phyloP scores from a whole-genome alignment of 805 yeast genomes.

The Priceomyces castillae region DNA sequence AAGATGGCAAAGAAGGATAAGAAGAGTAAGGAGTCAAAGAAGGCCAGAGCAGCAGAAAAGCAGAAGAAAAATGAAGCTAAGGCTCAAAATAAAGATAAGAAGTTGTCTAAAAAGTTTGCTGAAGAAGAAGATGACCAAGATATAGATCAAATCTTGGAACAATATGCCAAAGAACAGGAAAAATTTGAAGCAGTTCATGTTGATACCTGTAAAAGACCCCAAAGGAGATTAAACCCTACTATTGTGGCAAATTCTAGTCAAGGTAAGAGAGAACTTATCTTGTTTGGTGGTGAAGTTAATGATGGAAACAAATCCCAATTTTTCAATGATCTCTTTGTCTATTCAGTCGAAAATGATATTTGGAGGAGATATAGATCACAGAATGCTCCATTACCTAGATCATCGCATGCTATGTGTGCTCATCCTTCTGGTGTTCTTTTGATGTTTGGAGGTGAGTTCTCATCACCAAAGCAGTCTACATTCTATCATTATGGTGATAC shows the following conservation, averaged over 20 bases:
- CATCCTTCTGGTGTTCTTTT: slow-evolving; percentile 87
- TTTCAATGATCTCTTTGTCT: slow-evolving; percentile 76
- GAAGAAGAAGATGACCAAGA: slow-evolving; percentile 84
- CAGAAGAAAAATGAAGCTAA: slow-evolving; percentile 71
- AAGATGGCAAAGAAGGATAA: slow-evolving; percentile 84
- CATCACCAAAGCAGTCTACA: slow-evolving; percentile 92
- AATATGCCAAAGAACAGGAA: slow-evolving; percentile 76
- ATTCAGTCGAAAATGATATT: slow-evolving; percentile 68
- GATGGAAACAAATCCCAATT: slow-evolving; percentile 56
- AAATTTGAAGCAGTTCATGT: slow-evolving; percentile 69
- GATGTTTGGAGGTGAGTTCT: slow-evolving; percentile 95
- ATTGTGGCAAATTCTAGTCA: slow-evolving; percentile 73
- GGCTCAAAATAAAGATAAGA: slow-evolving; percentile 71
- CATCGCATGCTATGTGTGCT: slow-evolving; percentile 89
- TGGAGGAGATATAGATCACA: slow-evolving; percentile 82
- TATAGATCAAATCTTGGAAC: slow-evolving; percentile 77
- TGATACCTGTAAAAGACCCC: slow-evolving; percentile 57
- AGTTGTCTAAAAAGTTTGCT: slow-evolving; percentile 67
- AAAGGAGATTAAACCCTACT: slow-evolving; percentile 68
- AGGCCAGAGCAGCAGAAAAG: slow-evolving; percentile 83
- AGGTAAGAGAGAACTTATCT: slow-evolving; percentile 70
- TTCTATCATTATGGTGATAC: slow-evolving; percentile 96
- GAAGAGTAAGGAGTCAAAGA: slow-evolving; percentile 86
- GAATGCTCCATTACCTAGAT: slow-evolving; percentile 87
- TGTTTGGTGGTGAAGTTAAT: slow-evolving; percentile 88